Evolutionary conservation across 176 grass and related monocot species (phyloP).

Genomic region (Avena sativa): DNA sequence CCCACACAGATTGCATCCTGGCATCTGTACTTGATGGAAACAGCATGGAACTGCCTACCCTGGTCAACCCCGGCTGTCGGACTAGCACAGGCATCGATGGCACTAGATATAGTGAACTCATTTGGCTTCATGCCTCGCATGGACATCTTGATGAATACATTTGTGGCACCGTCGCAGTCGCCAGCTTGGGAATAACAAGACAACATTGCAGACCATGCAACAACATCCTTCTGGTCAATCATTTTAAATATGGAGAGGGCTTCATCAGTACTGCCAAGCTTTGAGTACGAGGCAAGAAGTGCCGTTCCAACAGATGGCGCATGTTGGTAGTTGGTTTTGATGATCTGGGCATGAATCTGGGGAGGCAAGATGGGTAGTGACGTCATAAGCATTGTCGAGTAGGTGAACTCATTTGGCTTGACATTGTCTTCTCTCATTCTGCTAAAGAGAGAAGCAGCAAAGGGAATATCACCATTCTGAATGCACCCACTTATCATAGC

Average conservation of each 20-base stretch:
- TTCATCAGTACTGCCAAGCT: constrained; percentile 49
- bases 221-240: constrained; percentile 72
- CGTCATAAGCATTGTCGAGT: constrained; percentile 63
- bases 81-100: constrained; percentile 62
- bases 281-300: constrained; percentile 71
- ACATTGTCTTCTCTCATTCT: constrained; percentile 68
- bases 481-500: constrained; percentile 70
- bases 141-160: constrained; percentile 64
- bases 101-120: constrained; percentile 81
- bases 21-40: constrained; percentile 72
- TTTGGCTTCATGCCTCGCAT: constrained; percentile 62
- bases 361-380: constrained; percentile 47
- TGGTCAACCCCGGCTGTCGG: constrained; percentile 54
- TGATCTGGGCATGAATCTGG: constrained; percentile 71
- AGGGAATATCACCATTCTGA: constrained; percentile 52
- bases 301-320: constrained; percentile 65
- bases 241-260: constrained; percentile 59
- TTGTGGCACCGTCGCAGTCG: constrained; percentile 62
- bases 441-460: constrained; percentile 57
- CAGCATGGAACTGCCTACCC: constrained; percentile 77
- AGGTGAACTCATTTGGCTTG: constrained; percentile 78
- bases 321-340: constrained; percentile 69
- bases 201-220: constrained; percentile 82
- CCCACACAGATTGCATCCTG: constrained; percentile 65
- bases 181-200: constrained; percentile 73